phyloP scores from a whole-genome alignment of 805 yeast species.

The Pichia phayaonensis region DNA sequence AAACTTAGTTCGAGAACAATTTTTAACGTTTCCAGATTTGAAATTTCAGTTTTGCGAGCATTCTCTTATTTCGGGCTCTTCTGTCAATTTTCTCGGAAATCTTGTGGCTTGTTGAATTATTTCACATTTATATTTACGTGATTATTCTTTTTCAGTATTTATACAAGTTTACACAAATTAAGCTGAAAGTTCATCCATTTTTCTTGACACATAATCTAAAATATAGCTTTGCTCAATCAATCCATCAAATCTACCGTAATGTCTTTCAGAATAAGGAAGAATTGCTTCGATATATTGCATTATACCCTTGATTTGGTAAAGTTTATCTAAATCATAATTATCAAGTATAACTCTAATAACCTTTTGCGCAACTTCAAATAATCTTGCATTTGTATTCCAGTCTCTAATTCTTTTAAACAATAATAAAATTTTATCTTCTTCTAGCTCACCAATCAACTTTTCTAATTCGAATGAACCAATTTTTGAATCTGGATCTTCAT shows the following conservation, averaged over 20 bases:
- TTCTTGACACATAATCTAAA: slow-evolving; percentile 74
- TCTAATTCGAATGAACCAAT: slow-evolving; percentile 60
- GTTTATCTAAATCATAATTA: slow-evolving; percentile 43
- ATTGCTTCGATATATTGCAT: slow-evolving; percentile 65
- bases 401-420: slow-evolving; percentile 76
- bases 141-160: neutral
- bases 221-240: slow-evolving; percentile 79
- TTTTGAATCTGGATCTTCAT: slow-evolving; percentile 40
- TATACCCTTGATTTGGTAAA: slow-evolving; percentile 61
- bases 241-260: slow-evolving; percentile 66
- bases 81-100: no score
- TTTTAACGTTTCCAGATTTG: neutral
- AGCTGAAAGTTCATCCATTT: slow-evolving; percentile 47
- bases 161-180: neutral
- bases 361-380: slow-evolving; percentile 75
- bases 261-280: slow-evolving; percentile 85
- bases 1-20: no score
- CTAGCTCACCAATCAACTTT: slow-evolving; percentile 47
- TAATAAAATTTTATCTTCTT: slow-evolving; percentile 48
- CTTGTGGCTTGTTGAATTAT: no score
- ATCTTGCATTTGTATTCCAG: slow-evolving; percentile 88
- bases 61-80: no score
- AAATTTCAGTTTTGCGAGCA: no score
- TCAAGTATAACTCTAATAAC: slow-evolving; percentile 58
- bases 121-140: no score